A percentile compares a stretch with the other conserved stretches of the same genome.
Evolutionary conservation across 352 stramenopile genomes (phyloP).

Genomic region (Poterioochromonas sp.): DNA sequence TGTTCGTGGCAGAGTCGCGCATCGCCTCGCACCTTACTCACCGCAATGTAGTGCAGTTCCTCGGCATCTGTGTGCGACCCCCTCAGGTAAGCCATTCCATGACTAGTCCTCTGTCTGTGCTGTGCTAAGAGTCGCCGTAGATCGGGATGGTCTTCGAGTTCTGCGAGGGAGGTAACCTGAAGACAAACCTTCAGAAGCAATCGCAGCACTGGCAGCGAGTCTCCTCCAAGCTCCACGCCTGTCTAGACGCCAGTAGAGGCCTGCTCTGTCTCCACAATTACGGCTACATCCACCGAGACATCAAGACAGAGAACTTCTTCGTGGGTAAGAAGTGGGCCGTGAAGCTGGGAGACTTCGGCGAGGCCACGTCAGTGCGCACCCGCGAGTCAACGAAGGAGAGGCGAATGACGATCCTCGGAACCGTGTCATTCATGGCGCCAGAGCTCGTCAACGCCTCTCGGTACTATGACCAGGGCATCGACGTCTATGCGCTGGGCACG

Average conservation of each 20-base stretch:
- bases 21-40: constrained; percentile 51
- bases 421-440: constrained; percentile 72
- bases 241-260: constrained; percentile 48
- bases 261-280: constrained; percentile 44
- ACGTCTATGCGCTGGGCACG: constrained; percentile 65
- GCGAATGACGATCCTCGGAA: constrained; percentile 54
- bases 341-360: constrained; percentile 69
- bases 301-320: constrained; percentile 61
- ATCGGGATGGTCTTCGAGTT: constrained; percentile 64
- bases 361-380: constrained; percentile 41
- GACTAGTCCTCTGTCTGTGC: neutral
- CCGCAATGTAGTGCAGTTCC: constrained; percentile 54
- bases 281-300: constrained; percentile 48
- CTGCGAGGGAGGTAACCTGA: constrained; percentile 54
- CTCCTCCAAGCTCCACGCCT: constrained; percentile 48
- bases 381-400: constrained; percentile 44
- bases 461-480: constrained; percentile 56
- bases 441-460: constrained; percentile 61
- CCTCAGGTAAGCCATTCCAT: neutral
- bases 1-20: constrained; percentile 51
- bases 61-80: constrained; percentile 57
- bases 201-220: constrained; percentile 35
- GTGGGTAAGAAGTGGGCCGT: constrained; percentile 53
- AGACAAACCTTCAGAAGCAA: constrained; percentile 41
- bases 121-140: constrained; percentile 44